These are phyloP conservation scores for Trichoderma koningii DNA, from an alignment of 2,329 filamentous ascomycete species.

Conservation along the genomic window DNA sequence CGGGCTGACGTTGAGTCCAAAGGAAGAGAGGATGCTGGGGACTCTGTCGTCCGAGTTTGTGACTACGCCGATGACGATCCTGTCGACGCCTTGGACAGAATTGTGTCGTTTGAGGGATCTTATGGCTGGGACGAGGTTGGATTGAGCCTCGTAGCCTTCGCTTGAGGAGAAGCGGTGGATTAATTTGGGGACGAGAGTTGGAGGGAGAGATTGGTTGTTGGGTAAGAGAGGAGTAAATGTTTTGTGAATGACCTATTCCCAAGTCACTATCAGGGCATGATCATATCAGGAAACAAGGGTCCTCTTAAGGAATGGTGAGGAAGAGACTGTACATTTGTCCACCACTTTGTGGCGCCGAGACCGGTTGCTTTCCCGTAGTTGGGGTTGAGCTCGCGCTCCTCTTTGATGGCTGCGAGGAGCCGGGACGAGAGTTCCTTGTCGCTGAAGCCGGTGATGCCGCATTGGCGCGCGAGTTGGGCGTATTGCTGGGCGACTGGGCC, in stretches of 20 bases:
- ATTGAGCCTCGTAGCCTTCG: constrained; percentile 54
- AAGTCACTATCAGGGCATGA: not conserved
- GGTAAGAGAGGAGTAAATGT: constrained; percentile 51
- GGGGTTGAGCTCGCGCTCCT: constrained; percentile 50
- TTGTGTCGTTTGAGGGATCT: constrained; percentile 39
- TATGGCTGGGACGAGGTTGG: constrained; percentile 51
- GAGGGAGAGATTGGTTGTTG: constrained; percentile 42
- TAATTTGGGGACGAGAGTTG: constrained; percentile 50
- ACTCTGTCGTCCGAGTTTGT: constrained; percentile 67
- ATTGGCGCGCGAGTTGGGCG: constrained; percentile 50
- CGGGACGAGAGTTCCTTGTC: constrained; percentile 44
- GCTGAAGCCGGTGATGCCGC: constrained; percentile 49
- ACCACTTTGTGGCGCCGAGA: constrained; percentile 58
- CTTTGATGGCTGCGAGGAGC: constrained; percentile 49
- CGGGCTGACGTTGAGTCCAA: constrained; percentile 53
- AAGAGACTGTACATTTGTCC: constrained; percentile 54
- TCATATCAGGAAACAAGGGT: not conserved
- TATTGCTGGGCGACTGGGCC: constrained; percentile 57
- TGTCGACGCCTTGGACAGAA: constrained; percentile 35
- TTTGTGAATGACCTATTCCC: constrained; percentile 52
- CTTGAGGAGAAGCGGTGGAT: constrained; percentile 55
- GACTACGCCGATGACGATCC: constrained; percentile 57
- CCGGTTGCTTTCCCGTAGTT: constrained; percentile 60
- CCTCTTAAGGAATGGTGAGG: not conserved
- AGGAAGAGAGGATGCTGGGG: constrained; percentile 52